phyloP scores from a whole-genome alignment of 768 basidiomycete species.

The Steccherinum ochraceum region DNA sequence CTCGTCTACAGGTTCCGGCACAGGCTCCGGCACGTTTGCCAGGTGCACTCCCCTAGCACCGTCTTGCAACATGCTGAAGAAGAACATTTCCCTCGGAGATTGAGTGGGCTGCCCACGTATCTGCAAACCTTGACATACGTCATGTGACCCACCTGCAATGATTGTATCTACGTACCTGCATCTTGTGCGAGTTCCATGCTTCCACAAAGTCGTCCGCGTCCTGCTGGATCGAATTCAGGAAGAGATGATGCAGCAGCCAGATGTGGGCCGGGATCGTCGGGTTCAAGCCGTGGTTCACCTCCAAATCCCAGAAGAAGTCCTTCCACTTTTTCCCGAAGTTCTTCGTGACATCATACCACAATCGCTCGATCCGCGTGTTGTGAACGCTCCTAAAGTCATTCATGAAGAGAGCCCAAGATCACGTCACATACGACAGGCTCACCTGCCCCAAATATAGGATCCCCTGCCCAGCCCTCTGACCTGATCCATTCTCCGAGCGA shows the following conservation, averaged over 20 bases:
- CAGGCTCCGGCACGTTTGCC: not conserved
- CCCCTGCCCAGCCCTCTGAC: conserved; percentile 13
- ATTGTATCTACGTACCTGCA: conserved; percentile 17
- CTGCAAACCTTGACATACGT: too few species aligned
- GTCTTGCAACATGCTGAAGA: conserved; percentile 26
- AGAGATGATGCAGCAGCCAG: conserved; percentile 35
- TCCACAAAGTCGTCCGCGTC: conserved; percentile 26
- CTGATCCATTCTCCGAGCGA: conserved; percentile 20
- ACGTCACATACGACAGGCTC: conserved; percentile 7
- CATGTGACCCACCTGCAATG: too few species aligned
- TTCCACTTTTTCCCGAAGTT: conserved; percentile 33
- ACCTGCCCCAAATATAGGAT: conserved; percentile 26
- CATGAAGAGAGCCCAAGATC: not conserved
- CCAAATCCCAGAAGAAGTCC: conserved; percentile 43
- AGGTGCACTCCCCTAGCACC: conserved; percentile 23
- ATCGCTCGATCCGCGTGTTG: conserved; percentile 32
- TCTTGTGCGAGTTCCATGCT: conserved; percentile 30
- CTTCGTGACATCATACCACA: conserved; percentile 33
- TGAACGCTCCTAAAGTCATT: conserved; percentile 28
- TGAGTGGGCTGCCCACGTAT: conserved; percentile 1
- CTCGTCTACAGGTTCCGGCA: conserved; percentile 2
- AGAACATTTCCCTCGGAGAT: conserved; percentile 23
- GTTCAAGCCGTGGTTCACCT: conserved; percentile 25
- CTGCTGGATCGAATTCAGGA: conserved; percentile 25
- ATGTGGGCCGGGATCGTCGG: conserved; percentile 23